Conservation (phyloP, 164 flowering plant species). For the Piper longum region DNA sequence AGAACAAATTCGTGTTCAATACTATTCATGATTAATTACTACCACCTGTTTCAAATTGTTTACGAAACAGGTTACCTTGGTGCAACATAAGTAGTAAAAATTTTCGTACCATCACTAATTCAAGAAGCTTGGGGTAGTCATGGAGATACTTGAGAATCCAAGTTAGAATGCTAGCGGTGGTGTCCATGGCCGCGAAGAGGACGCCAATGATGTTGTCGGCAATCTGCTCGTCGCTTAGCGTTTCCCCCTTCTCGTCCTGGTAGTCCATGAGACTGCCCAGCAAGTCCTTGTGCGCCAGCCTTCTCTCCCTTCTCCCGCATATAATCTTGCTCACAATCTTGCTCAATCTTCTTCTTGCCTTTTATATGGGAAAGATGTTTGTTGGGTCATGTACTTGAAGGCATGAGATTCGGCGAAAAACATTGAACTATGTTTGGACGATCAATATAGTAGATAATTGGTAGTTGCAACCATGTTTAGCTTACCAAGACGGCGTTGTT, state of each 20-base stretch:
- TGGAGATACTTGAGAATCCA: constrained; percentile 86
- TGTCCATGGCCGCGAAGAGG: constrained; percentile 86
- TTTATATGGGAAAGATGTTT: neutral
- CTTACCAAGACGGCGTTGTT: constrained; percentile 47
- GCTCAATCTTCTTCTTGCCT: constrained; percentile 26
- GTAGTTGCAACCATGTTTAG: neutral
- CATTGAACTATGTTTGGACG: neutral
- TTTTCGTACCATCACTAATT: constrained; percentile 44
- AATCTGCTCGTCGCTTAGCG: constrained; percentile 45
- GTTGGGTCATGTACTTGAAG: neutral
- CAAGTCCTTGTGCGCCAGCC: constrained; percentile 27
- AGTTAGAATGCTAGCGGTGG: constrained; percentile 84
- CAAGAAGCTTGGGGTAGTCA: constrained; percentile 65
- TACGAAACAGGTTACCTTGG: too few relatives aligned
- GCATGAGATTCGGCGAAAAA: neutral
- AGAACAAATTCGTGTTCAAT: neutral
- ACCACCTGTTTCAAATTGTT: neutral
- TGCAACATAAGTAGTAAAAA: too few relatives aligned
- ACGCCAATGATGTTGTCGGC: constrained; percentile 17
- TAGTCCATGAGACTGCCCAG: constrained; percentile 41
- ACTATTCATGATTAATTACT: too few relatives aligned
- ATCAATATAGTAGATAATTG: neutral
- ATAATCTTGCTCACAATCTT: constrained; percentile 47
- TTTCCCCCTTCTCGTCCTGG: constrained; percentile 35
- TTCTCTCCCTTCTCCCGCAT: constrained; percentile 43